Percentiles rank a stretch among this genome's conserved stretches.
Evolutionary conservation across 2,329 filamentous ascomycete genomes (phyloP).

Genomic region (Paradendryphiella salina): DNA sequence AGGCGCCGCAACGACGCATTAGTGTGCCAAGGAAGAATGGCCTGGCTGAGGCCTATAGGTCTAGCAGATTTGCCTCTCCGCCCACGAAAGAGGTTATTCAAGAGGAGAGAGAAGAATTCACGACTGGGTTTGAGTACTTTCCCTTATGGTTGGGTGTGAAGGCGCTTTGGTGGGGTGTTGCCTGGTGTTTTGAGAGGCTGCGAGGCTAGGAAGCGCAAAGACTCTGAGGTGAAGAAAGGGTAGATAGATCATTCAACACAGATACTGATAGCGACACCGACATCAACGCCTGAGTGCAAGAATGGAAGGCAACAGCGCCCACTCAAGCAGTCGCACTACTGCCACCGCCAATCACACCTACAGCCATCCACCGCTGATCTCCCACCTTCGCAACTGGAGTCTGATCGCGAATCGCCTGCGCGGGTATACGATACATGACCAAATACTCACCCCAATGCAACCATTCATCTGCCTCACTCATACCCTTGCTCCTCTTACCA

Average conservation of each 20-base stretch:
- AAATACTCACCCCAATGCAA: slow-evolving; percentile 44
- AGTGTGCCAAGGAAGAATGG: background rate
- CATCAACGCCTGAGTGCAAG: background rate
- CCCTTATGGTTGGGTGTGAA: slow-evolving; percentile 1
- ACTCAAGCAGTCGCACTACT: background rate
- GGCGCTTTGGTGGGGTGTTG: slow-evolving; percentile 3
- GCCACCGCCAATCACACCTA: slow-evolving; percentile 25
- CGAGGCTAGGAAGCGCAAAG: background rate
- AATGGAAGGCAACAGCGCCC: background rate
- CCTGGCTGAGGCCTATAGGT: slow-evolving; percentile 2
- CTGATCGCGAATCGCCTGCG: slow-evolving; percentile 39
- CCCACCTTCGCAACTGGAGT: slow-evolving; percentile 28
- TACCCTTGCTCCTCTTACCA: slow-evolving; percentile 5
- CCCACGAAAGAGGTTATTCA: background rate
- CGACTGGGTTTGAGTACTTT: slow-evolving; percentile 3
- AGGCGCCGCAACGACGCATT: slow-evolving; percentile 1
- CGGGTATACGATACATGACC: slow-evolving; percentile 41
- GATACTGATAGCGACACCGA: background rate
- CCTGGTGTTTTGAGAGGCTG: slow-evolving; percentile 1
- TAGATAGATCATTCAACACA: background rate
- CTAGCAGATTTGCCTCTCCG: background rate
- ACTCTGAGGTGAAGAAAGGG: background rate
- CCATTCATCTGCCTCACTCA: slow-evolving; percentile 14
- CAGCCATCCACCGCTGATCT: slow-evolving; percentile 24
- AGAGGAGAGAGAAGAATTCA: background rate